Evolutionary conservation across 768 basidiomycete genomes (phyloP), one percentile per base, ranked within the genome.

Genomic region (Tylopilus sp.): DNA sequence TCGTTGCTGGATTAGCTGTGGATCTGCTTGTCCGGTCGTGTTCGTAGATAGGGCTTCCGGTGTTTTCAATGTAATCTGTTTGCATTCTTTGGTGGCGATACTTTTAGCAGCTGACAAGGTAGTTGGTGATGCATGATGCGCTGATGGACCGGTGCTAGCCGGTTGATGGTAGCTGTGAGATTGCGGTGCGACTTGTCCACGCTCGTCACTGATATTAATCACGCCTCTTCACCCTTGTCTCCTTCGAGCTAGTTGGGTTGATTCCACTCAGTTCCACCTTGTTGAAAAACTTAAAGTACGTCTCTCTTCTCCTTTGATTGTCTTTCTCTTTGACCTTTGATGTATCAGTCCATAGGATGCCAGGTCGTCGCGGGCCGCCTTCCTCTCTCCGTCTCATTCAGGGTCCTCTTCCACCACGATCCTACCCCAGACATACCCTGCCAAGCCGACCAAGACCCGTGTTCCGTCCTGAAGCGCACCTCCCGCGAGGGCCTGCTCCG

Each of bases 361-460:
- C n/a, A 85, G 76, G 79, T 47, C 83, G 86, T 60, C 83, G 88
- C 26, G 71, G 79, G 26, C 82, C 88, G 1, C 88, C 88, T 6
- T 75, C 80, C 40, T 75, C 85, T 25, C 80, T 90, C 53, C 79
- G 74, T 43, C 78, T 89, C 50, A 68, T 77, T 50, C 67, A 72
- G 33, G 87, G 85, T 13, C 85, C 85, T 5, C 74, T 79, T 23
- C 85, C 86, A 3, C 64, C 78, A n/a, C 77, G 84, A 56, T 78
- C 79, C 45, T 57, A 72, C 40, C 79, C 85, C 20, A 86, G 79
- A 62, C 84, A 88, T 68, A 77, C 72, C 13, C 73, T 89, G 57
- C 88, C 88, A 12, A 78, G 80, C n/a, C 21, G 83, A 23, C 88
- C 88, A 11, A 71, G 72, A 35, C 85, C 85, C 0, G 71, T 72